Conservation (phyloP, 176 grass and related monocot genomes). For the sorghum (Sorghum bicolor) region DNA sequence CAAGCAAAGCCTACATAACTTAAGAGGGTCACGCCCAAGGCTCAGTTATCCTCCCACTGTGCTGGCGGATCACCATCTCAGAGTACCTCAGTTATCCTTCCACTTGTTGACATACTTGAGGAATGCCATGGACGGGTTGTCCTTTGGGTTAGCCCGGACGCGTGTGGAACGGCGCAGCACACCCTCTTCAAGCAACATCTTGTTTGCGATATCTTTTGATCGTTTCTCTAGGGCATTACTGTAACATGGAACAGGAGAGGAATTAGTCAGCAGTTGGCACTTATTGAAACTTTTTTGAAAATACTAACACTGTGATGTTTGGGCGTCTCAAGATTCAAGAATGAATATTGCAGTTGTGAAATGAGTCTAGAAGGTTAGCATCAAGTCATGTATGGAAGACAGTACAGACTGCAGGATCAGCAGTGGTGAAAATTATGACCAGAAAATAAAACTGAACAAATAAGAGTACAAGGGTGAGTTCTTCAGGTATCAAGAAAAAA, state of each 20-base stretch:
- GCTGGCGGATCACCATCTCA: not conserved
- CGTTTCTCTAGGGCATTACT: conserved; percentile 73
- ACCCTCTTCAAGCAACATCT: conserved; percentile 65
- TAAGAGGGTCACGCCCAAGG: too few relatives aligned
- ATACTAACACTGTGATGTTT: not conserved
- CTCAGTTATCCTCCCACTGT: not conserved
- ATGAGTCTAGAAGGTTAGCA: not conserved
- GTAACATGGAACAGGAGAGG: conserved; percentile 12
- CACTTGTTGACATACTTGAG: conserved; percentile 87
- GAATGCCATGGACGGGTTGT: conserved; percentile 66
- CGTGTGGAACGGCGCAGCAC: conserved; percentile 70
- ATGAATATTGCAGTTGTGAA: not conserved
- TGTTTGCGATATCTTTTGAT: conserved; percentile 57
- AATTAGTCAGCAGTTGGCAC: not conserved
- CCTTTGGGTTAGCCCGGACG: conserved; percentile 77
- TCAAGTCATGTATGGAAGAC: not conserved
- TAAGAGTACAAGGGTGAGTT: not conserved
- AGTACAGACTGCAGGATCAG: not conserved
- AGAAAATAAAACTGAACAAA: conserved; percentile 3
- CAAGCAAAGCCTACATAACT: not conserved
- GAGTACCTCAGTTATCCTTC: conserved; percentile 49
- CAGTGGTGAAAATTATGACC: not conserved
- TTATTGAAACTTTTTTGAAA: not conserved
- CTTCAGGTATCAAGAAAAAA: not conserved
- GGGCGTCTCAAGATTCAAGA: not conserved